Conservation (phyloP, 73 alveolate species). For the Paramecium tetraurelia region DNA sequence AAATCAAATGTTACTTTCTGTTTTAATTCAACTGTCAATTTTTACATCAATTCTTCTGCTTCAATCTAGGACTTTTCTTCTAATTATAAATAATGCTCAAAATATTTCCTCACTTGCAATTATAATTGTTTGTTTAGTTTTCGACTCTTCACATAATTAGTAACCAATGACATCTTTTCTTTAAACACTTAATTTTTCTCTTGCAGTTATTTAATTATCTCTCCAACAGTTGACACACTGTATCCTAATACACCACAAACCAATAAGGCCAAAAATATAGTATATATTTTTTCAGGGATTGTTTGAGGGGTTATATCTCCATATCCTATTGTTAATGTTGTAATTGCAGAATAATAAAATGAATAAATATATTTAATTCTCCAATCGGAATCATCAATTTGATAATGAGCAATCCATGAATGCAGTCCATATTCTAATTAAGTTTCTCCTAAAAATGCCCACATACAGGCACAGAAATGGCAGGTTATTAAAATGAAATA, state of each 20-base stretch:
- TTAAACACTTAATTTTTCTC: slow-evolving; percentile 14
- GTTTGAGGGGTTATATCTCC: slow-evolving; percentile 64
- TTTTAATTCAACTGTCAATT: background rate
- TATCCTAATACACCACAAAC: slow-evolving; percentile 50
- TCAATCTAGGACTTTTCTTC: background rate
- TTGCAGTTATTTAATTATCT: background rate
- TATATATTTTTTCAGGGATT: slow-evolving; percentile 21
- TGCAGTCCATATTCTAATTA: background rate
- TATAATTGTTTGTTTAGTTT: background rate
- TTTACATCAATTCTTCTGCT: slow-evolving; percentile 10
- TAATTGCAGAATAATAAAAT: slow-evolving; percentile 37
- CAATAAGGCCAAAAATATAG: slow-evolving; percentile 11
- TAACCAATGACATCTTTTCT: background rate
- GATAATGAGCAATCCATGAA: slow-evolving; percentile 32
- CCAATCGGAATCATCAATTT: slow-evolving; percentile 3
- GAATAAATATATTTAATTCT: slow-evolving; percentile 29
- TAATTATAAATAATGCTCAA: background rate
- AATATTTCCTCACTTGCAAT: slow-evolving; percentile 27
- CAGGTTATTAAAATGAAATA: slow-evolving; percentile 8
- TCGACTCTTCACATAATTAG: background rate
- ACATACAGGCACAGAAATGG: slow-evolving; percentile 47
- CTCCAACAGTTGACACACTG: slow-evolving; percentile 30
- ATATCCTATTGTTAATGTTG: slow-evolving; percentile 57
- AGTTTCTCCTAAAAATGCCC: slow-evolving; percentile 11
- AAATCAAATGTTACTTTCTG: slow-evolving; percentile 1